Evolutionary conservation across 2,329 filamentous ascomycete genomes (phyloP).

Genomic region (Monilinia aucupariae): DNA sequence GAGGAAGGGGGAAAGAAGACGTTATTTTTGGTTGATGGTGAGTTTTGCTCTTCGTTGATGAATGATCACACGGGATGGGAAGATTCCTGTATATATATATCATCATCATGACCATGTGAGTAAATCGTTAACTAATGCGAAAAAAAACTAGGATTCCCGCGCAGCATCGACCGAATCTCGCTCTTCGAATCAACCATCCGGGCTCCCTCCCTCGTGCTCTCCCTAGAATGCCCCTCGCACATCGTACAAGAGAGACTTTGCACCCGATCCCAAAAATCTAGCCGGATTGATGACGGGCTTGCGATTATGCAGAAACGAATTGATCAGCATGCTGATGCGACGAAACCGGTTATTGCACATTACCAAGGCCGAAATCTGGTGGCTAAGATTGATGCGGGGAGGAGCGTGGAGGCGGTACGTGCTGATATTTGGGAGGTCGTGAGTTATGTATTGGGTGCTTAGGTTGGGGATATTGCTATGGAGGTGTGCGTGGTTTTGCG

Average conservation of each 20-base stretch:
- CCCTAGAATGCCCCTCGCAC: background rate
- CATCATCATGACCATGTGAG: no score
- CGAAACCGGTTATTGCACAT: slow-evolving; percentile 5
- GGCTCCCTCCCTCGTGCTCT: background rate
- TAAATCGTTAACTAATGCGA: no score
- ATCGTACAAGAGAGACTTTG: slow-evolving; percentile 1
- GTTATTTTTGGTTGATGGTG: slow-evolving; percentile 7
- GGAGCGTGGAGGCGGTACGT: background rate
- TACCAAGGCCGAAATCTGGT: background rate
- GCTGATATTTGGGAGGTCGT: background rate
- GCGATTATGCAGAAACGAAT: background rate
- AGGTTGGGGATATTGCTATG: background rate
- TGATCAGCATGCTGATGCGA: background rate
- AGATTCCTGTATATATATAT: no score
- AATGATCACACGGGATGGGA: no score
- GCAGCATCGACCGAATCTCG: background rate
- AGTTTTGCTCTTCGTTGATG: background rate
- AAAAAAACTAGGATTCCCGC: slow-evolving; percentile 9
- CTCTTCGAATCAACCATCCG: slow-evolving; percentile 3
- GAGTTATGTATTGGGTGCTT: background rate
- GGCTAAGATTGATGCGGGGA: slow-evolving; percentile 1
- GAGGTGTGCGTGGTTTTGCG: background rate
- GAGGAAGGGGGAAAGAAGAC: background rate
- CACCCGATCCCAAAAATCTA: background rate
- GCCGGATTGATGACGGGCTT: background rate